A percentile compares a stretch with the other conserved stretches of the same genome.
Conservation (phyloP, 352 stramenopile genomes). For the Thraustotheca clavata region DNA sequence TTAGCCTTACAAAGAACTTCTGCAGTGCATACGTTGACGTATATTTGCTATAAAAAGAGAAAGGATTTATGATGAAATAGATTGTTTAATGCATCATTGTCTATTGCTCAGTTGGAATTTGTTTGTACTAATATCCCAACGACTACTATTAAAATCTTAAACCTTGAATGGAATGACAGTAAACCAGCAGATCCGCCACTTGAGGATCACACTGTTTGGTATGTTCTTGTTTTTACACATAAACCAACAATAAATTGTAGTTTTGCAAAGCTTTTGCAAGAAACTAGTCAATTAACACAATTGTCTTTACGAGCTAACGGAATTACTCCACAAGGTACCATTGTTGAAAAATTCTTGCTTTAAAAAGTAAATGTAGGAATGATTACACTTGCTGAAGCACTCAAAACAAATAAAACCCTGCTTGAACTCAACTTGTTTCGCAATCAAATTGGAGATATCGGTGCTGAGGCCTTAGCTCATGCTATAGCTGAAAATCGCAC, state of each 20-base stretch:
- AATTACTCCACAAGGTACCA: slow-evolving; percentile 24
- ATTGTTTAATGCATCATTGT: slow-evolving; percentile 54
- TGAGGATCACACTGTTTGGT: slow-evolving; percentile 14
- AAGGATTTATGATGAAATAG: slow-evolving; percentile 20
- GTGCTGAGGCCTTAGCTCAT: slow-evolving; percentile 42
- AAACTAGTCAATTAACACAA: slow-evolving; percentile 34
- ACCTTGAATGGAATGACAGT: slow-evolving; percentile 58
- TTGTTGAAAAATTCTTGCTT: not conserved
- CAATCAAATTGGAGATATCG: slow-evolving; percentile 47
- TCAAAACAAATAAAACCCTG: slow-evolving; percentile 43
- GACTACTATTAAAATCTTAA: slow-evolving; percentile 42
- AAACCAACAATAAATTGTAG: slow-evolving; percentile 7
- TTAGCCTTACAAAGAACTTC: slow-evolving; percentile 40
- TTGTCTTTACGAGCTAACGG: slow-evolving; percentile 60
- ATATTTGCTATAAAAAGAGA: not conserved
- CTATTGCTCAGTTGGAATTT: slow-evolving; percentile 37
- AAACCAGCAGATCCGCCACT: not conserved
- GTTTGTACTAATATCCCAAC: slow-evolving; percentile 42
- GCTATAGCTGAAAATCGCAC: slow-evolving; percentile 46
- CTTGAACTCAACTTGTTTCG: slow-evolving; percentile 63
- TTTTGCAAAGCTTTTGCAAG: slow-evolving; percentile 35
- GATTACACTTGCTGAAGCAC: slow-evolving; percentile 28
- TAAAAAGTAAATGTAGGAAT: slow-evolving; percentile 26
- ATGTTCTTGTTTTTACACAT: not conserved
- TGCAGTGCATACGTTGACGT: slow-evolving; percentile 49